phyloP scores from a whole-genome alignment of 2,329 filamentous ascomycete species.

The Xylaria sp. region DNA sequence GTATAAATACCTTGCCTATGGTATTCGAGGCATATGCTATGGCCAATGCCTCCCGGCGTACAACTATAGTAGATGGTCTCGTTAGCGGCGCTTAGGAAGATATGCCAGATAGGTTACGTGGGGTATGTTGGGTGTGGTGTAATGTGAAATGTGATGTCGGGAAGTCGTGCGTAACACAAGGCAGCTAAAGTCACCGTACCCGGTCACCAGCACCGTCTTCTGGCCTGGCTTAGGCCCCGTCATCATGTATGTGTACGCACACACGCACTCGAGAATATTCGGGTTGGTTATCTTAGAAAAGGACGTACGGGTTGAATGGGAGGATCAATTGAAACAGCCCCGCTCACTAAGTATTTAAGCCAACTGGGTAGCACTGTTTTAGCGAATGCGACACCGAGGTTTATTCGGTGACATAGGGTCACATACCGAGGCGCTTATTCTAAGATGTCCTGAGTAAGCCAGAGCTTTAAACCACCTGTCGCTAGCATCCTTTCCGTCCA shows the following conservation, averaged over 20 bases:
- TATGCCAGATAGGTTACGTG: background rate
- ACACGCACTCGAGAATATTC: background rate
- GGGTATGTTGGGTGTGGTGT: too few species aligned
- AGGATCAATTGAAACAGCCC: background rate
- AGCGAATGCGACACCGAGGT: background rate
- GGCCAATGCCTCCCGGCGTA: slow-evolving; percentile 68
- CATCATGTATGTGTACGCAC: slow-evolving; percentile 20
- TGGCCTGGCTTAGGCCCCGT: slow-evolving; percentile 35
- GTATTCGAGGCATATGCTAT: slow-evolving; percentile 65
- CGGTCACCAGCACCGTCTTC: slow-evolving; percentile 43
- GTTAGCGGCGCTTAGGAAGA: slow-evolving; percentile 10
- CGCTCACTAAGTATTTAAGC: background rate
- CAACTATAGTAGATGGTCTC: slow-evolving; percentile 54
- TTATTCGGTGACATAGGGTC: background rate
- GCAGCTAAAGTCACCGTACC: slow-evolving; percentile 30
- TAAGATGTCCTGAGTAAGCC: background rate
- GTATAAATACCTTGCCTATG: slow-evolving; percentile 58
- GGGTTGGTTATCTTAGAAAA: background rate
- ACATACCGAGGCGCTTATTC: background rate
- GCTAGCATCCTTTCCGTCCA: too few species aligned
- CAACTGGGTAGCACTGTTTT: background rate
- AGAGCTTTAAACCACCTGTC: background rate
- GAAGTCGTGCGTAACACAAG: too few species aligned
- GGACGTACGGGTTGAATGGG: background rate
- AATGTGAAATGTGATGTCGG: too few species aligned